Conservation (phyloP, 495 filamentous ascomycete genomes). For the Tirmania nivea region DNA sequence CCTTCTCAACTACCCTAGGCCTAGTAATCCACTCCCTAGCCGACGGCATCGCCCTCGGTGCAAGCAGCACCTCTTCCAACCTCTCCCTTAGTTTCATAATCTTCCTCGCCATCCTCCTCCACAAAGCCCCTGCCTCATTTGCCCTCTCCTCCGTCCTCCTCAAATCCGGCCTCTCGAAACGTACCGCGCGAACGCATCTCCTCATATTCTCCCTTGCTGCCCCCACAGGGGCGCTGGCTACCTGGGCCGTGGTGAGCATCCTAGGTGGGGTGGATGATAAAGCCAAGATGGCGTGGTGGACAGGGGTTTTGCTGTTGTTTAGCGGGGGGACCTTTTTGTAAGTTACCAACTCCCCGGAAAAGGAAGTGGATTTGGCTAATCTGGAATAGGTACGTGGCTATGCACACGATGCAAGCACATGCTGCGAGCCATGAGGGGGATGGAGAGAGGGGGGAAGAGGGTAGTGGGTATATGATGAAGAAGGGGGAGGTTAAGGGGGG, state of each 20-base stretch:
- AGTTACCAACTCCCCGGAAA: slow-evolving; percentile 20
- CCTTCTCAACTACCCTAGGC: slow-evolving; percentile 57
- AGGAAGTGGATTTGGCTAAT: slow-evolving; percentile 8
- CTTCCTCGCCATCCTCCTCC: slow-evolving; percentile 88
- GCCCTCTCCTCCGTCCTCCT: slow-evolving; percentile 74
- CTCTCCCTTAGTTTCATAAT: slow-evolving; percentile 65
- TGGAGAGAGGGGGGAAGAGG: slow-evolving; percentile 35
- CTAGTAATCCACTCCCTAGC: slow-evolving; percentile 91
- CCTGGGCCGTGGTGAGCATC: slow-evolving; percentile 55
- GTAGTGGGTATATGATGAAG: slow-evolving; percentile 9
- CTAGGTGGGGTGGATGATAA: slow-evolving; percentile 27
- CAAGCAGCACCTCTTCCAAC: slow-evolving; percentile 50
- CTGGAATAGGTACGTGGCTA: slow-evolving; percentile 54
- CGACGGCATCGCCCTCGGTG: slow-evolving; percentile 91
- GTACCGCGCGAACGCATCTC: slow-evolving; percentile 63
- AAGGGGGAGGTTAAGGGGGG: slow-evolving; percentile 29
- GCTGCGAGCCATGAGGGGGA: slow-evolving; percentile 31
- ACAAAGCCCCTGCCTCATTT: slow-evolving; percentile 92
- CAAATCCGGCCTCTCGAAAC: slow-evolving; percentile 57
- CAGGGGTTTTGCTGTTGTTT: slow-evolving; percentile 76
- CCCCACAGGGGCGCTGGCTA: slow-evolving; percentile 62
- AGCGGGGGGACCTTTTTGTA: slow-evolving; percentile 90
- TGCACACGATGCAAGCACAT: slow-evolving; percentile 93
- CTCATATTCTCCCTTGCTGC: slow-evolving; percentile 82
- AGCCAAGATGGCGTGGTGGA: slow-evolving; percentile 53